Conservation (phyloP, 768 basidiomycete genomes). For the Kwoniella newhampshirensis region DNA sequence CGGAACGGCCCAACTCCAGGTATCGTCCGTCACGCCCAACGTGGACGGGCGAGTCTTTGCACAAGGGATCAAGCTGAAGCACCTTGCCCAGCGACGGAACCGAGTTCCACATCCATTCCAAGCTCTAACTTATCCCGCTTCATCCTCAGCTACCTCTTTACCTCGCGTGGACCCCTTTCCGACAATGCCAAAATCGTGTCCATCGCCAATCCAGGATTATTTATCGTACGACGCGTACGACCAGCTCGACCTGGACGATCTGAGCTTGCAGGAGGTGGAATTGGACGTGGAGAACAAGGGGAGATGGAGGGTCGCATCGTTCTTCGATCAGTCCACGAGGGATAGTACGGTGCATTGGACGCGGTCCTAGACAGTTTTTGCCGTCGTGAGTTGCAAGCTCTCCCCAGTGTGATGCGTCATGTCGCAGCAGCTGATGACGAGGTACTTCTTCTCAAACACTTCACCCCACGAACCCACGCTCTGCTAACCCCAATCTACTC, state of each 20-base stretch:
- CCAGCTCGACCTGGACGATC: constrained; percentile 1
- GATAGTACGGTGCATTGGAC: too few species aligned
- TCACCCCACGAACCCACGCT: too few species aligned
- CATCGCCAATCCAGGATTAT: not conserved
- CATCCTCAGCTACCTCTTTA: constrained; percentile 3
- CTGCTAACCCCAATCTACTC: not conserved
- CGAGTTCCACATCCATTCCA: not conserved
- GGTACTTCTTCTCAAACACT: too few species aligned
- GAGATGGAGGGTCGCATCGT: not conserved
- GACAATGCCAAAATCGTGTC: not conserved
- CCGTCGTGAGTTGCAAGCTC: not conserved
- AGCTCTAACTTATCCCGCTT: constrained; percentile 6
- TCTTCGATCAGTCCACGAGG: not conserved
- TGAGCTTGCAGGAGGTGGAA: not conserved
- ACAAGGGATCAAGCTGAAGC: not conserved
- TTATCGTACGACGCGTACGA: too few species aligned
- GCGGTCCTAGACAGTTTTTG: not conserved
- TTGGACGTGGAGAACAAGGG: not conserved
- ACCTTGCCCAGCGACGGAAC: not conserved
- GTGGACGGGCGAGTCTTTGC: not conserved
- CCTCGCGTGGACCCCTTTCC: not conserved
- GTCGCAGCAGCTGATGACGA: too few species aligned
- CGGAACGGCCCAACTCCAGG: not conserved
- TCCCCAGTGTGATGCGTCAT: too few species aligned
- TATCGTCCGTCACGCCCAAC: not conserved